phyloP scores from a whole-genome alignment of 2,329 filamentous ascomycete genomes.

The Calonectria pseudoturangicola region DNA sequence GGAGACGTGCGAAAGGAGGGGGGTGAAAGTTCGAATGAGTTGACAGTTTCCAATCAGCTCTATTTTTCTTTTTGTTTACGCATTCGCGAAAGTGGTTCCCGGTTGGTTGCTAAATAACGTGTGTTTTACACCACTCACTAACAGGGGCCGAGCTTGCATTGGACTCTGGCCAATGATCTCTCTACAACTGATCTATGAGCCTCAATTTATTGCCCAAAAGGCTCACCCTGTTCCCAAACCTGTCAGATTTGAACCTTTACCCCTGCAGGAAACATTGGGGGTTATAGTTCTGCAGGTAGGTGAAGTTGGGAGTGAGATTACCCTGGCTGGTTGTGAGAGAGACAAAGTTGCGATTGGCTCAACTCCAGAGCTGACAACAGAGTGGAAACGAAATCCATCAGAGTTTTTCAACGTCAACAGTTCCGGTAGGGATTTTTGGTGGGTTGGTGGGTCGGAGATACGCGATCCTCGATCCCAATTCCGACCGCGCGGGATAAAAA shows the following conservation, averaged over 20 bases:
- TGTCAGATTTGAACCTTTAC: slow-evolving; percentile 1
- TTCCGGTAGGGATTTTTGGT: slow-evolving; percentile 10
- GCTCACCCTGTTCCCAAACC: slow-evolving; percentile 7
- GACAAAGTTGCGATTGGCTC: slow-evolving; percentile 14
- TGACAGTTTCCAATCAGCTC: not conserved
- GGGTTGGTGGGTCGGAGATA: slow-evolving; percentile 30
- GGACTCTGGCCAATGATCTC: not conserved
- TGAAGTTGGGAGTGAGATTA: slow-evolving; percentile 6
- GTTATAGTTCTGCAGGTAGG: not conserved
- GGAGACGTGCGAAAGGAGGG: not conserved
- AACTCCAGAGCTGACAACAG: not conserved
- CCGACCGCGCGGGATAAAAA: slow-evolving; percentile 23
- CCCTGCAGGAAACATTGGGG: slow-evolving; percentile 24
- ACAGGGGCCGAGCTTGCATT: not conserved
- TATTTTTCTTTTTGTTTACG: not conserved
- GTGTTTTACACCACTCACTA: not conserved
- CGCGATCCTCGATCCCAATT: slow-evolving; percentile 27
- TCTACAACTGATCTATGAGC: slow-evolving; percentile 4
- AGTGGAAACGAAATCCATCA: slow-evolving; percentile 14
- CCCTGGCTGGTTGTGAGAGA: not conserved
- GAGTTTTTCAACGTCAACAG: not conserved
- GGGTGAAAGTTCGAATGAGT: not conserved
- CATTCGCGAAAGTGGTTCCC: not conserved
- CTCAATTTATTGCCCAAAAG: not conserved
- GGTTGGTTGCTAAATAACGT: not conserved